These are phyloP conservation scores for Exophiala viscosa DNA, from an alignment of 2,329 filamentous ascomycete species.

Conservation along the genomic window DNA sequence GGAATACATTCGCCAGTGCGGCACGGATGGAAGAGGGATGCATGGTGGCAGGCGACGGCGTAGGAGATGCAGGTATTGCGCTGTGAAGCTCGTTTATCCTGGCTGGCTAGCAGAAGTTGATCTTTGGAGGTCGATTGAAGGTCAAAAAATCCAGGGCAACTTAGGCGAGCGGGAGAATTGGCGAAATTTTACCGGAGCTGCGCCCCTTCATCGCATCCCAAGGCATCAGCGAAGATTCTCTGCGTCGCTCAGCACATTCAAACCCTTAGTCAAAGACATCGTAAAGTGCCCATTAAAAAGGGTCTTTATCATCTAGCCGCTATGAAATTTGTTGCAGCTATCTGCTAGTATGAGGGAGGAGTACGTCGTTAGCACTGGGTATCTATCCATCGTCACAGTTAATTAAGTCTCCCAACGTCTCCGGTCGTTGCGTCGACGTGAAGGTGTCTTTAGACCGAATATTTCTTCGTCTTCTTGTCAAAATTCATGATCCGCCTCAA, in stretches of 20 bases:
- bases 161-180: too few species aligned
- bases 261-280: not conserved
- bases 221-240: too few species aligned
- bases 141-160: too few species aligned
- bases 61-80: not conserved
- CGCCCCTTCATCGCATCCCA: too few species aligned
- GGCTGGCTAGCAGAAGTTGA: not conserved
- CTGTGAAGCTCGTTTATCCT: not conserved
- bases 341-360: too few species aligned
- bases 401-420: not conserved
- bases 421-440: not conserved
- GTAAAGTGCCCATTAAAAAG: too few species aligned
- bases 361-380: too few species aligned
- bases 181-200: too few species aligned
- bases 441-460: conserved; percentile 13
- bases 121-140: not conserved
- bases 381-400: too few species aligned
- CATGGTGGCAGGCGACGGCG: conserved; percentile 15
- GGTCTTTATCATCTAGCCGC: conserved; percentile 14
- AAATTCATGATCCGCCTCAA: conserved; percentile 47
- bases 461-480: conserved; percentile 40
- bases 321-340: too few species aligned
- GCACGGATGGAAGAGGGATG: conserved; percentile 41
- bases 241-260: not conserved
- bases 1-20: conserved; percentile 45